Base-by-base conservation (phyloP, 441 rosid genomes). In the Pelargonium fulgidum region DNA sequence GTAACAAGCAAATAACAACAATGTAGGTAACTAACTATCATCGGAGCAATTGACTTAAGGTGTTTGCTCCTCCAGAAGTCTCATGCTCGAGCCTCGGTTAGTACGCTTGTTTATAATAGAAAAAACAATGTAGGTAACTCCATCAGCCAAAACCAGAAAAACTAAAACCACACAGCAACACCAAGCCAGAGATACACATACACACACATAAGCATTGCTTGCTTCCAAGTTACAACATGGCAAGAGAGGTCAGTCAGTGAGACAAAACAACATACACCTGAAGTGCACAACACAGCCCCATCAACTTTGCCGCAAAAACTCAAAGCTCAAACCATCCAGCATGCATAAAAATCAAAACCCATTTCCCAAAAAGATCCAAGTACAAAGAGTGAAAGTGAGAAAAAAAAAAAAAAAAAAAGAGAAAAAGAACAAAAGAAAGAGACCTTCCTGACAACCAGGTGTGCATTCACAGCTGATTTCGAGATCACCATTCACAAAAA, bases 391-490 rank as follows among this genome's bases (percentile, higher is more conserved):
- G 2, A 3, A 26, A 42, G 72, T 24, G 42, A 66, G 39, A 59
- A 0, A 70, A 54, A 17, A 68, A 69, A 19, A 1, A 71, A 20
- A 66, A 70, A 9, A 69, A 81, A 41, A 13, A 67, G 58, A 62
- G 61, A 54, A 17, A 68, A 69, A 19, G 1, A 71, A 20, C 65
- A 70, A 9, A 44, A 13, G 29, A 72, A 68, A 80, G 65, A 70
- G 84, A 95, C 99, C 99, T 95, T 95, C 98, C 63, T 92, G 79
- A 78, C 99, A 95, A 81, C 99, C 99, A 45, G 96, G 98, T 20
- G 98, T 89, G 89, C 99, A 95, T 81, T 95, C 96, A 73, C 99
- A 95, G 73, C 86, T 79, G 84, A 92, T 92, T 73, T 86, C 95
- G 70, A 95, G 98, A 66, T 90, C 95, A 74, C 99, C 98, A 74